Evolutionary conservation across 305 asterid genomes (phyloP).

Genomic region (Withania somnifera): DNA sequence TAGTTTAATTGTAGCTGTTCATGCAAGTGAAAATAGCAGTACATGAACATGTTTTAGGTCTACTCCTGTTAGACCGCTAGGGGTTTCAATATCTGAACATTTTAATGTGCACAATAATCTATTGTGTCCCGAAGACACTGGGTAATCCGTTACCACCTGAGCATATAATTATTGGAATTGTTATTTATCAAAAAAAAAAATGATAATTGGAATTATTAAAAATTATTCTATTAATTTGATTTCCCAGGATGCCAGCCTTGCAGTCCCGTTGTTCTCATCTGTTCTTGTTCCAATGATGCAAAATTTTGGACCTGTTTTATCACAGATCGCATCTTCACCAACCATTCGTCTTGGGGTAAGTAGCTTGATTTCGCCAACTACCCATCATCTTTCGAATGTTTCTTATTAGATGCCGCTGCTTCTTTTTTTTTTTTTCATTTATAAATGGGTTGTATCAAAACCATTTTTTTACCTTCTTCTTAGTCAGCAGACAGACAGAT

Average conservation of each 20-base stretch:
- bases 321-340: slow-evolving; percentile 80
- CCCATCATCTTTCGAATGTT: not conserved
- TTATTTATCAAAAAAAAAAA: too few species aligned
- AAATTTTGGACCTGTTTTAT: slow-evolving; percentile 72
- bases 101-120: not conserved
- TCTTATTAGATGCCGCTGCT: not conserved
- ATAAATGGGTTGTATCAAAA: not conserved
- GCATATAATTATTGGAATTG: not conserved
- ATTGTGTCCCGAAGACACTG: not conserved
- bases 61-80: not conserved
- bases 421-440: not conserved
- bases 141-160: not conserved
- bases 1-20: not conserved
- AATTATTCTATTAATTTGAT: not conserved
- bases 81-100: not conserved
- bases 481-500: not conserved
- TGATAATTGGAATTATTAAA: not conserved
- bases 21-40: not conserved
- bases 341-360: slow-evolving; percentile 90
- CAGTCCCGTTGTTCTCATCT: slow-evolving; percentile 85
- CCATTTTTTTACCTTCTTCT: not conserved
- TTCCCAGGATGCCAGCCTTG: slow-evolving; percentile 84
- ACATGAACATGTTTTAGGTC: not conserved
- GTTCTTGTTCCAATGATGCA: slow-evolving; percentile 84
- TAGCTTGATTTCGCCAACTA: slow-evolving; percentile 6